Base-by-base conservation (phyloP, 2,329 filamentous ascomycete genomes). In the Penicillium thymicola region DNA sequence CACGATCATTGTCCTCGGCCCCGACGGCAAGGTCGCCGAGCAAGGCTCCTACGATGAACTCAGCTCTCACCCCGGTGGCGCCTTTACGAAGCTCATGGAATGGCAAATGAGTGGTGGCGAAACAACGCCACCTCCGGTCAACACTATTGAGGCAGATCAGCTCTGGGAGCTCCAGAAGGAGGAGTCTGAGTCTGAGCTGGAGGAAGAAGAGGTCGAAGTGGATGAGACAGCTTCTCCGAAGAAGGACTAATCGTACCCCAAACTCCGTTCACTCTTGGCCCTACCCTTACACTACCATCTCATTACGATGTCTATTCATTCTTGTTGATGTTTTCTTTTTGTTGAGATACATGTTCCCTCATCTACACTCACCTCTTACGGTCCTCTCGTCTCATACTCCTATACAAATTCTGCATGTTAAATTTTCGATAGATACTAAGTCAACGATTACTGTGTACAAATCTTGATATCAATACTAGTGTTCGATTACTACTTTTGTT, bases 51-150 rank as follows among this genome's bases (percentile, higher is more conserved):
- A 96, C 72, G 77, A 82, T 25, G 84, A 91, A 61, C 82, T 99
- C 23, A 89, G 87, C 51, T 80, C 83, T 5, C 85, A 90, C 58
- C 82, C 84, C 16, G 79, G 88, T 10, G 95, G 93, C 51, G 91
- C 92, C 2, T 99, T 99, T 70, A 93, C 87, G 66, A 94, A 89
- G 76, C 80, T 99, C 51, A 99, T 99, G 94, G 93, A 97, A 75
- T 97, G 92, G 92, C 94, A 99, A 77, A 89, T 97, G 85, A 94
- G 84, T 66, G 93, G 92, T 13, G 89, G 89, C 9, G 91, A 96
- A 34, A 59, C 59, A 11, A 27, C 63, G 27, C 54, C 71, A 57
- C 61, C 72, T 52, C 58, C 67, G 25, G 43, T 61, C 40, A 54
- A 72, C 65, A n/a, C 74, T 73, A 30, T 71, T 72, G 9, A 80